Evolutionary conservation across 2,329 filamentous ascomycete species (phyloP), one percentile per base, ranked within the genome.

Genomic region (Aspergillus puulaauensis): DNA sequence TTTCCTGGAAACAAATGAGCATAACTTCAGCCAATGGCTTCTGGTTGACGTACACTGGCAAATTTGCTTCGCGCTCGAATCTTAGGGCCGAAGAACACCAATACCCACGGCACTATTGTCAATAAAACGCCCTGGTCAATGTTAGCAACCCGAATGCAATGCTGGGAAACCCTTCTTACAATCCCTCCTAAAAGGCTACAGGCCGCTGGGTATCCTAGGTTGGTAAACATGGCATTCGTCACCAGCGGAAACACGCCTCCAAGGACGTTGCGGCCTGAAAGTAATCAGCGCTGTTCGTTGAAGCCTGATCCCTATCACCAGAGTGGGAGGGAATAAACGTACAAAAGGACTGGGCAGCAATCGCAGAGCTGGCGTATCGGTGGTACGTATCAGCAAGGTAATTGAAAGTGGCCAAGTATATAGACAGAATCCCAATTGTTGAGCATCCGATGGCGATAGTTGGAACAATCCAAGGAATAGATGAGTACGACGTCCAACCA

Each of bases 331-430:
- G 19, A 3, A 14, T 9, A 24, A 14, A 63, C 73, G 43, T 67
- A 75, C 90, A 93, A 70, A 90, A 96, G 17, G 86, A 90, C 76
- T 96, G 91, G 1, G 92, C 91, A 0, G 93, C 93, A 6, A 96
- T 78, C 0, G 93, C 92, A 1, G 90, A 95, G 40, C 88, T 91
- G 0, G 93, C 91, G 67, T 93, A 96, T 2, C 84, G 81, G 69
- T 92, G 89, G 73, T 96, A 97, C 1, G 88, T 88, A 70, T 97
- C 93, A 19, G 92, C 91, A 1, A 97, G 82, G 66, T 96, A 97
- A 71, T 97, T 97, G 78, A 97, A 96, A 0, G 91, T 90, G 3
- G 92, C 88, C 1, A 97, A 82, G 69, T 96, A 96, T 37, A 97
- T 86, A 41, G 86, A 88, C 72, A 91, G 93, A 63, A 97, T 96